Conservation (phyloP, 257 asterid genomes). For the Echites panduratus region DNA sequence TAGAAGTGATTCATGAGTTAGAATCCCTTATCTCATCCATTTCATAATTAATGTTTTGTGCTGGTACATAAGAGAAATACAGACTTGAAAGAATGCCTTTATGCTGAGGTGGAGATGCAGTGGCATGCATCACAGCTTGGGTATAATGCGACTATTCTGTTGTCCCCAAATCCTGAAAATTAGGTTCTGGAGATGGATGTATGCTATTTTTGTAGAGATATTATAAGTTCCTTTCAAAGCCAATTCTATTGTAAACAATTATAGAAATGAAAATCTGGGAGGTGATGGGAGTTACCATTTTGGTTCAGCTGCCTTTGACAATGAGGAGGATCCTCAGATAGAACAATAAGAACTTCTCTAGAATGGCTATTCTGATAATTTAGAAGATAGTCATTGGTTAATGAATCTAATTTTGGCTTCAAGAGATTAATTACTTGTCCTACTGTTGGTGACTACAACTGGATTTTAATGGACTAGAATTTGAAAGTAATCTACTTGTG, state of each 20-base stretch:
- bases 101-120: background rate
- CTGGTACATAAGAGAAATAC: background rate
- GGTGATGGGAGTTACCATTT: background rate
- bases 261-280: background rate
- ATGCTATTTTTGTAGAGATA: background rate
- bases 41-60: background rate
- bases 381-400: background rate
- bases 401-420: background rate
- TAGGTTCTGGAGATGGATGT: background rate
- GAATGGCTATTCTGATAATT: background rate
- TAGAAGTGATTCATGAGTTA: background rate
- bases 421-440: background rate
- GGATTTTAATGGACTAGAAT: background rate
- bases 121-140: background rate
- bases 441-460: background rate
- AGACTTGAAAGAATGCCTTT: background rate
- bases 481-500: background rate
- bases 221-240: background rate
- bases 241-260: background rate
- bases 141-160: background rate
- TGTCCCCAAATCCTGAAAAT: background rate
- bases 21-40: background rate
- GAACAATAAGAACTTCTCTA: background rate
- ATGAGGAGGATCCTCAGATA: background rate
- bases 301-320: background rate